These are phyloP conservation scores for Viridothelium virens DNA, from an alignment of 495 filamentous ascomycete species.

Conservation along the genomic window DNA sequence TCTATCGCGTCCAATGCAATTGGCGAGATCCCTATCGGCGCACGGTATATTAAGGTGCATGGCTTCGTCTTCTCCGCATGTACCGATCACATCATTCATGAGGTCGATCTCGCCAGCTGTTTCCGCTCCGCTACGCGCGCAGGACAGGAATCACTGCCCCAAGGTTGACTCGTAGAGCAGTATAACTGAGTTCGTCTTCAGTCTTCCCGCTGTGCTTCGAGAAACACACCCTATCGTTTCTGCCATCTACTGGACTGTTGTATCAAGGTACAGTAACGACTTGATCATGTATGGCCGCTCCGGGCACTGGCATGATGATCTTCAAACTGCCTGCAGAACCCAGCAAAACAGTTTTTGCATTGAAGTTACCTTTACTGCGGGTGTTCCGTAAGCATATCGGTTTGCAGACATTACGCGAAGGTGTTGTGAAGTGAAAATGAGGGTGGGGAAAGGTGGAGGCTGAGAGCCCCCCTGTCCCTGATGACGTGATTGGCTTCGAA, in stretches of 20 bases:
- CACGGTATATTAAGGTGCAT: background rate
- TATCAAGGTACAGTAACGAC: background rate
- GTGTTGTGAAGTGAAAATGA: background rate
- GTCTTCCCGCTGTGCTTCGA: background rate
- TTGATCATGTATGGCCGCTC: background rate
- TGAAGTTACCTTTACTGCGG: background rate
- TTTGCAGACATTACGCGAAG: background rate
- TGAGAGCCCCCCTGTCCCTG: background rate
- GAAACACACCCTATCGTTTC: background rate
- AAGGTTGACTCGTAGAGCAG: background rate
- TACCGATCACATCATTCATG: slow-evolving; percentile 10
- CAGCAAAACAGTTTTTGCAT: background rate
- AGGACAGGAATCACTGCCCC: background rate
- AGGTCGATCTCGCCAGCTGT: slow-evolving; percentile 5
- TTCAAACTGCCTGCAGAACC: background rate
- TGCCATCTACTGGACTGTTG: background rate
- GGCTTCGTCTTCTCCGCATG: slow-evolving; percentile 6
- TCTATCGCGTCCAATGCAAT: slow-evolving; percentile 4
- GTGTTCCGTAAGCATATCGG: background rate
- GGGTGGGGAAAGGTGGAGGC: background rate
- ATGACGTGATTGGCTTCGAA: background rate
- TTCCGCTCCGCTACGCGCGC: background rate
- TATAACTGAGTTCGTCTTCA: background rate
- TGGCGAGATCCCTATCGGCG: background rate
- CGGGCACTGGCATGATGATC: background rate